Evolutionary conservation across 129 eudicot genomes (phyloP).

Genomic region (Scalesia atractyloides): DNA sequence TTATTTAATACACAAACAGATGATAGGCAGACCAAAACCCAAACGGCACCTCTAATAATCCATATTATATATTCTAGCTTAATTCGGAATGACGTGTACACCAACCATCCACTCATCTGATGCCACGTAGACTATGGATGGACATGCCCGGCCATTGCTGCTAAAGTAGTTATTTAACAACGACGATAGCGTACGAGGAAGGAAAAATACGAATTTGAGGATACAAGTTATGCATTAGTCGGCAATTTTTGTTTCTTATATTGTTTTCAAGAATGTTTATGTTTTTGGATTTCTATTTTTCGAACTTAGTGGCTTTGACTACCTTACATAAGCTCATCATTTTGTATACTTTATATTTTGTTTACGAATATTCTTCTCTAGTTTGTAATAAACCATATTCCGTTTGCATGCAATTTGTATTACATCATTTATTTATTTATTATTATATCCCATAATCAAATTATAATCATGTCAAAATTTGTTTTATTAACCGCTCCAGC

Average conservation of each 20-base stretch:
- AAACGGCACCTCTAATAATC: slow-evolving; percentile 26
- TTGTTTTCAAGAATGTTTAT: slow-evolving; percentile 30
- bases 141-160: background rate
- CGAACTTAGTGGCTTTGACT: background rate
- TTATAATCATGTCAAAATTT: background rate
- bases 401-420: background rate
- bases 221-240: slow-evolving; percentile 8
- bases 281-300: background rate
- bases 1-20: slow-evolving; percentile 22
- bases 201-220: no score
- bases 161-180: background rate
- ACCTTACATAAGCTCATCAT: background rate
- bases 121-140: slow-evolving; percentile 8
- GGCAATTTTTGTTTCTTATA: slow-evolving; percentile 29
- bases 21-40: slow-evolving; percentile 34
- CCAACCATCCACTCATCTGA: no score
- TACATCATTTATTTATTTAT: background rate
- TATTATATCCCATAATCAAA: background rate
- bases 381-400: background rate
- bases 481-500: background rate
- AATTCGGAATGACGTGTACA: slow-evolving; percentile 19
- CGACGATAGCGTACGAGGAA: no score
- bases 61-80: slow-evolving; percentile 6
- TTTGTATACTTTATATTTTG: background rate
- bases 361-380: background rate